A percentile compares a stretch with the other conserved stretches of the same genome.
Evolutionary conservation across 2,329 filamentous ascomycete species (phyloP).

Genomic region (Pseudogymnoascus sp.): DNA sequence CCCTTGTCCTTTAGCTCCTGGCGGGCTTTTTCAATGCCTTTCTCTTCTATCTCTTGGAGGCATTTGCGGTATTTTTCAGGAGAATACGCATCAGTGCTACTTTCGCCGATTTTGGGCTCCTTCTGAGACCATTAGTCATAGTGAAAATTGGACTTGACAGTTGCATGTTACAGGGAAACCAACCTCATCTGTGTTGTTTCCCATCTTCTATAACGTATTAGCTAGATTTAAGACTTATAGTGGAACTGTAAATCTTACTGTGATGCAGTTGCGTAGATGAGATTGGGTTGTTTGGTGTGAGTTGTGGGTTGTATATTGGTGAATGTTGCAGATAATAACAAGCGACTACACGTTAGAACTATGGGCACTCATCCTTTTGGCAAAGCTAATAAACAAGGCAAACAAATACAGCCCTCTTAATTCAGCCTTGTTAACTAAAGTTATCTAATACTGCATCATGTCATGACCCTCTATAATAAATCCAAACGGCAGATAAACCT

Average conservation of each 20-base stretch:
- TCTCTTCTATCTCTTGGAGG: too few relatives aligned
- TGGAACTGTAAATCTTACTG: neutral
- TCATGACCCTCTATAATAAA: neutral
- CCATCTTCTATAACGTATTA: neutral
- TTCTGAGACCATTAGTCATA: neutral
- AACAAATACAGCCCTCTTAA: neutral
- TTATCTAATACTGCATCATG: neutral
- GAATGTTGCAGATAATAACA: neutral
- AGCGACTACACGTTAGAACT: neutral
- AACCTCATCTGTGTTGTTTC: neutral
- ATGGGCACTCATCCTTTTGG: neutral
- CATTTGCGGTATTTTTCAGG: too few relatives aligned
- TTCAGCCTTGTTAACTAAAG: neutral
- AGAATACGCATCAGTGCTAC: too few relatives aligned
- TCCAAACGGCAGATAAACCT: neutral
- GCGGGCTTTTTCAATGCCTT: too few relatives aligned
- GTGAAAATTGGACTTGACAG: neutral
- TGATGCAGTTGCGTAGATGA: neutral
- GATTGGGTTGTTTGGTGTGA: neutral
- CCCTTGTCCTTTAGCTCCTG: too few relatives aligned
- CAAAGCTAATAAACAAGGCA: neutral
- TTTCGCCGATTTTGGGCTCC: neutral
- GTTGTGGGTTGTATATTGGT: neutral
- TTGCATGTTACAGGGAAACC: neutral
- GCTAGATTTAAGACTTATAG: neutral